phyloP scores from a whole-genome alignment of 75 land plant species.

The Gnetum montanum region DNA sequence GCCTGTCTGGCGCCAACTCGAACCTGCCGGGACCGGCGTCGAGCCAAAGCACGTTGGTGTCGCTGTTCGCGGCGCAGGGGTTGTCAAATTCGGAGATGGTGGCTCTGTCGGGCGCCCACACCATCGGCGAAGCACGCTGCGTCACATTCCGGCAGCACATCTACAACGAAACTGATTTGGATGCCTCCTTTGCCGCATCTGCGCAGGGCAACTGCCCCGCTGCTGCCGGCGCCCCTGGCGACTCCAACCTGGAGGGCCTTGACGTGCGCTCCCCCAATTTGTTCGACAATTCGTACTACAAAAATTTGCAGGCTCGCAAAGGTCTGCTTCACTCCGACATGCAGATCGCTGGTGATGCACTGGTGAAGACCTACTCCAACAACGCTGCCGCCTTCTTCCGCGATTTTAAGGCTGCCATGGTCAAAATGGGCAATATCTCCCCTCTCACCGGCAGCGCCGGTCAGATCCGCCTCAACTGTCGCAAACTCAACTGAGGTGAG shows the following conservation, averaged over 20 bases:
- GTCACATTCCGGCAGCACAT: neutral
- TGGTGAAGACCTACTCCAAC: conserved; percentile 9
- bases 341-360: conserved; percentile 14
- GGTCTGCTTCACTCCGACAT: conserved; percentile 55
- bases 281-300: conserved; percentile 45
- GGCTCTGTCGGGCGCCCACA: conserved; percentile 8
- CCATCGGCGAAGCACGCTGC: neutral
- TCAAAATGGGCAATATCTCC: conserved; percentile 26
- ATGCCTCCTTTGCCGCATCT: conserved; percentile 6
- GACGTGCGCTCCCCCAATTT: conserved; percentile 28
- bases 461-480: conserved; percentile 30
- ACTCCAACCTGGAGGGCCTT: conserved; percentile 21
- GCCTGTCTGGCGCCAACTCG: conserved; percentile 4
- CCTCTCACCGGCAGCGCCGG: conserved; percentile 12
- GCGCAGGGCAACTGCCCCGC: conserved; percentile 13
- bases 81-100: conserved; percentile 14
- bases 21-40: conserved; percentile 13
- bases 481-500: conserved; percentile 8
- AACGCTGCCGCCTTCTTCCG: conserved; percentile 11
- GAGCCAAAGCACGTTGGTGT: conserved; percentile 2
- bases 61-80: conserved; percentile 4
- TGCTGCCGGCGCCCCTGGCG: conserved; percentile 8
- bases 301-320: conserved; percentile 19
- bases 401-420: conserved; percentile 18
- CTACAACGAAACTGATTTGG: conserved; percentile 13